Conservation (phyloP, 345 rosid species). For the Salix koriyanagi region DNA sequence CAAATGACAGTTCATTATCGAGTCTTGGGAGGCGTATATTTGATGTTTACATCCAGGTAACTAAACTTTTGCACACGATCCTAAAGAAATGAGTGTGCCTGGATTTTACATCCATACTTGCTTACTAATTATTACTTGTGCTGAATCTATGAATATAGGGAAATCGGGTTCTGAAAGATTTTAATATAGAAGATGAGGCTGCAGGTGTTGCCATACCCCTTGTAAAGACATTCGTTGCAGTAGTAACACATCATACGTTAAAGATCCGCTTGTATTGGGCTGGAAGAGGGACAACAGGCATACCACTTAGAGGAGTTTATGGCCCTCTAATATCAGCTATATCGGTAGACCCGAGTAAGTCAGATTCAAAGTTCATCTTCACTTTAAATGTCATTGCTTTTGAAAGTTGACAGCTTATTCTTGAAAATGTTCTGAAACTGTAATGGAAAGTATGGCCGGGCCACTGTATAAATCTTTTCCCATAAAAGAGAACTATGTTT, state of each 20-base stretch:
- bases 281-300: constrained; percentile 30
- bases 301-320: constrained; percentile 23
- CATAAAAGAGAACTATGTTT: not conserved
- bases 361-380: not conserved
- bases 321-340: constrained; percentile 31
- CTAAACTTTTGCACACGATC: not conserved
- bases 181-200: constrained; percentile 23
- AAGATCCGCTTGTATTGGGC: constrained; percentile 32
- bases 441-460: not conserved
- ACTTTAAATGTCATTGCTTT: not conserved
- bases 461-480: too few species aligned
- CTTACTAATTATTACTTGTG: not conserved
- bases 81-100: not conserved
- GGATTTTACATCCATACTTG: not conserved
- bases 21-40: constrained; percentile 71
- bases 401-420: not conserved
- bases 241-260: constrained; percentile 13
- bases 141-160: constrained; percentile 3
- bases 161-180: constrained; percentile 23
- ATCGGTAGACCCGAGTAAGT: constrained; percentile 27
- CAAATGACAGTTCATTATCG: constrained; percentile 42
- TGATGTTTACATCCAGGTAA: constrained; percentile 77
- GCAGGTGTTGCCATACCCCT: constrained; percentile 21
- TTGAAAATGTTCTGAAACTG: not conserved
- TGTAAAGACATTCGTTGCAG: constrained; percentile 16